Percentiles rank a stretch among this genome's conserved stretches.
phyloP scores from a whole-genome alignment of 768 basidiomycete species.

The Ramaria sp. region DNA sequence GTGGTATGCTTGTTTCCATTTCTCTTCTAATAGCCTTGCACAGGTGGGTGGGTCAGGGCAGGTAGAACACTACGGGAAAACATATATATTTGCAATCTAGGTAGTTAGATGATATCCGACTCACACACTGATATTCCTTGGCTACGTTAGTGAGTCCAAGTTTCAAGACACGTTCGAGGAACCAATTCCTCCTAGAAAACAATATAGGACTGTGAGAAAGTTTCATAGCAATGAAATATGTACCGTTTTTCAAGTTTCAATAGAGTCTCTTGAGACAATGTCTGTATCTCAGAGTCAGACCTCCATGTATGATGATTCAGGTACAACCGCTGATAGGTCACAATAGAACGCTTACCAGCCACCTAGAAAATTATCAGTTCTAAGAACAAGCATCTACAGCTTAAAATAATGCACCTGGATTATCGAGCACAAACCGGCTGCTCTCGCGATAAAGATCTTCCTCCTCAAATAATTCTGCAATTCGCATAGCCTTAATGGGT shows the following conservation, averaged over 20 bases:
- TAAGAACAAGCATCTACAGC: background rate
- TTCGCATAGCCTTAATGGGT: slow-evolving; percentile 87
- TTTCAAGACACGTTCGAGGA: slow-evolving; percentile 88
- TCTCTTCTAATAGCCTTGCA: slow-evolving; percentile 81
- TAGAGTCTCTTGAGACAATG: slow-evolving; percentile 71
- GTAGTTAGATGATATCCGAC: slow-evolving; percentile 14
- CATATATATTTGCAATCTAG: background rate
- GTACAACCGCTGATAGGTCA: background rate
- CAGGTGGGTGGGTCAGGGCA: slow-evolving; percentile 76
- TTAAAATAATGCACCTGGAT: slow-evolving; percentile 77
- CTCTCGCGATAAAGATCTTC: slow-evolving; percentile 86
- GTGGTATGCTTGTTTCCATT: slow-evolving; percentile 84
- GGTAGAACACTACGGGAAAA: slow-evolving; percentile 48
- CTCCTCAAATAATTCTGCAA: slow-evolving; percentile 84
- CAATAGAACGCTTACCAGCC: slow-evolving; percentile 2
- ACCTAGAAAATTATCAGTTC: background rate
- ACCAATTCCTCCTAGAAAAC: slow-evolving; percentile 72
- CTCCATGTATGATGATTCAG: slow-evolving; percentile 9
- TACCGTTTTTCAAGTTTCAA: slow-evolving; percentile 84
- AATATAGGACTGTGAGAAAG: background rate
- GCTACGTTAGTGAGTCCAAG: slow-evolving; percentile 75
- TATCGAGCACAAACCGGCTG: slow-evolving; percentile 86
- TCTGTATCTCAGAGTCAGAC: slow-evolving; percentile 54
- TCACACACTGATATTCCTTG: slow-evolving; percentile 93
- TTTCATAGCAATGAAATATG: slow-evolving; percentile 12